phyloP scores from a whole-genome alignment of 345 rosid genomes.

The Arabidopsis suecica region DNA sequence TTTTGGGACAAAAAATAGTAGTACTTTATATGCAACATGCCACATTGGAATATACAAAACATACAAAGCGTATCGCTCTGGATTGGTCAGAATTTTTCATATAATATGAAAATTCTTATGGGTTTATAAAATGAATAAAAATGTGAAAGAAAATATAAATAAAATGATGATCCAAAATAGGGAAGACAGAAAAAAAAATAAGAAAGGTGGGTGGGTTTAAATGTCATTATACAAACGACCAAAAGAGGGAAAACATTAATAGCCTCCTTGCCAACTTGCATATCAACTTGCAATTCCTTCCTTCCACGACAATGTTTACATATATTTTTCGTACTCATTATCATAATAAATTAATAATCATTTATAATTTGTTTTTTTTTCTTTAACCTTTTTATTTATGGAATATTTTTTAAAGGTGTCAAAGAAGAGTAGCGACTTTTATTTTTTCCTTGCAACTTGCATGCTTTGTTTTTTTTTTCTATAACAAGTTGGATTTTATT shows the following conservation, averaged over 20 bases:
- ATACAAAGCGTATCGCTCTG: constrained; percentile 18
- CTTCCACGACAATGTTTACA: constrained; percentile 43
- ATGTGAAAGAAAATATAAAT: background rate
- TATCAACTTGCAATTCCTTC: constrained; percentile 54
- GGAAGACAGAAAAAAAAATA: background rate
- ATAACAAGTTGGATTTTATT: constrained; percentile 49
- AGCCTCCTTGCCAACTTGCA: constrained; percentile 57
- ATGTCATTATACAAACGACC: constrained; percentile 46
- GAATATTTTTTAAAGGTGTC: constrained; percentile 33
- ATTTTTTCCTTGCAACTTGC: constrained; percentile 40
- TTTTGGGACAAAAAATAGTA: background rate
- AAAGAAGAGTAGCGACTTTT: constrained; percentile 40
- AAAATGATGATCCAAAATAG: constrained; percentile 3
- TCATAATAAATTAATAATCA: constrained; percentile 32
- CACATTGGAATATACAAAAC: constrained; percentile 43
- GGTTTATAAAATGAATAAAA: background rate
- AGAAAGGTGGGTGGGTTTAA: constrained; percentile 38
- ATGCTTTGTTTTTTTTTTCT: constrained; percentile 43
- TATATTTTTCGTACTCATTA: constrained; percentile 39
- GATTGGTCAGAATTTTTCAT: constrained; percentile 20
- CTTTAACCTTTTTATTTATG: constrained; percentile 3
- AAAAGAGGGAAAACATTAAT: constrained; percentile 45
- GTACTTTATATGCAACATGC: constrained; percentile 43
- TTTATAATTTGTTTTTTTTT: constrained; percentile 26
- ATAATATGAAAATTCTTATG: background rate